Base-by-base conservation (phyloP, 2,329 filamentous ascomycete genomes). In the Colletotrichum higginsianum region DNA sequence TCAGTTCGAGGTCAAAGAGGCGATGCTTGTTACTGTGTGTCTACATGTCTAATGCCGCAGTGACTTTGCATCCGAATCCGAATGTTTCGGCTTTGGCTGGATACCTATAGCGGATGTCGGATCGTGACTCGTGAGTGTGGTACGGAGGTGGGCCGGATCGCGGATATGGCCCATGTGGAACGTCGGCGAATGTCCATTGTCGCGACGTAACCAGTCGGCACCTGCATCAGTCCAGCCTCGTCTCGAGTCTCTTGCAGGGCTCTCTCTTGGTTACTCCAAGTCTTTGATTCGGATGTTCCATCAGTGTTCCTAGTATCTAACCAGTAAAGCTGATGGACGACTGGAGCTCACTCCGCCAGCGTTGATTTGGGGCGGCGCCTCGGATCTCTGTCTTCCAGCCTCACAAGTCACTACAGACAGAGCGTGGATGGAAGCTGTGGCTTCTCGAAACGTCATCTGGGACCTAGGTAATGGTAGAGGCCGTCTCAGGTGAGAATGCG, bases 91-190 rank as follows among this genome's bases (percentile, higher is more conserved):
- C 26, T 15, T 16, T 18, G 23, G 4, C 8, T 6, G 9, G 11
- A 38, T 1, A 11, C 16, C 30, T 30, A 30, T 30, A 3, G 30
- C 30, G 9, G 30, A 26, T 26, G 52, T 11, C 30, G 26, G 44
- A 38, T 35, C 30, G 9, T 63, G 66, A 67, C 66, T 67, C 66
- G 50, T 21, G 58, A 42, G 26, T 13, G 50, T n/a, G 21, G 13
- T 47, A 53, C 30, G 44, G 50, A 26, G n/a, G 57, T 49, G 65
- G 55, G 63, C 26, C 38, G 26, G 9, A 23, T 7, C 23, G 38
- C 42, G 50, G 40, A 47, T 38, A 38, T 26, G 8, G 26, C 46
- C 30, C 26, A 5, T 35, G 18, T 38, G 8, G 30, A 18, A 38
- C 7, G 46, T 6, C 13, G 18, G 18, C 38, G 42, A 12, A 5